These are phyloP conservation scores for Clohesyomyces aquaticus DNA, from an alignment of 495 filamentous ascomycete species.

Conservation along the genomic window DNA sequence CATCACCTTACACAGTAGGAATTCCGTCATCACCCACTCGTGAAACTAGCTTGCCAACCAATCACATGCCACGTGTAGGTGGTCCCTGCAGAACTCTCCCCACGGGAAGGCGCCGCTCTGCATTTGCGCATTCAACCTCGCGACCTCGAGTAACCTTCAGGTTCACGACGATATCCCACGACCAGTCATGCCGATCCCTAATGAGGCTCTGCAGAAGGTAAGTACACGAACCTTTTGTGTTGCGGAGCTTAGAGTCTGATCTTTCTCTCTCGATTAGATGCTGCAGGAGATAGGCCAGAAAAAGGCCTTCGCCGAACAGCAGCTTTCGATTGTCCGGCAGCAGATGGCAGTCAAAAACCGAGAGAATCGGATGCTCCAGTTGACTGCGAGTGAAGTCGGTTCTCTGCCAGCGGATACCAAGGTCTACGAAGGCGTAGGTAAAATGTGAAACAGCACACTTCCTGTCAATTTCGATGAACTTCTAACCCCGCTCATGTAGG, in stretches of 20 bases:
- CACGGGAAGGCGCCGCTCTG: background rate
- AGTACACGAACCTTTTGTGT: conserved; percentile 17
- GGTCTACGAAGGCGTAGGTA: conserved; percentile 93
- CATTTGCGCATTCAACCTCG: background rate
- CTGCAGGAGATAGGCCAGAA: conserved; percentile 92
- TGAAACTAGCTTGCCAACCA: background rate
- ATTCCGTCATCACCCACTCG: background rate
- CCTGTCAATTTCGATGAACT: conserved; percentile 18
- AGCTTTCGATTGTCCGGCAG: conserved; percentile 82
- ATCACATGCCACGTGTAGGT: background rate
- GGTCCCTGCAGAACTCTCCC: background rate
- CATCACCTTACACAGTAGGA: background rate
- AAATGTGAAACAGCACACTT: conserved; percentile 69
- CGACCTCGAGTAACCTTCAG: background rate
- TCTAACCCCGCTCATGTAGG: conserved; percentile 56
- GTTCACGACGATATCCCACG: background rate
- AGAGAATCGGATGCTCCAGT: conserved; percentile 83
- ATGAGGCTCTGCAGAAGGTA: conserved; percentile 94
- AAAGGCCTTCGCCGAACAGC: conserved; percentile 84
- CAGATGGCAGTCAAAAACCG: conserved; percentile 86
- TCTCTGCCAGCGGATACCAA: conserved; percentile 76
- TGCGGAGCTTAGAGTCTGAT: conserved; percentile 1
- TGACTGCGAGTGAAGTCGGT: conserved; percentile 81
- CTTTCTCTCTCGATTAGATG: conserved; percentile 59
- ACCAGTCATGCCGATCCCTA: conserved; percentile 85